Evolutionary conservation across 2,329 filamentous ascomycete species (phyloP).

Genomic region (Ceratocystiopsis brevicomis): DNA sequence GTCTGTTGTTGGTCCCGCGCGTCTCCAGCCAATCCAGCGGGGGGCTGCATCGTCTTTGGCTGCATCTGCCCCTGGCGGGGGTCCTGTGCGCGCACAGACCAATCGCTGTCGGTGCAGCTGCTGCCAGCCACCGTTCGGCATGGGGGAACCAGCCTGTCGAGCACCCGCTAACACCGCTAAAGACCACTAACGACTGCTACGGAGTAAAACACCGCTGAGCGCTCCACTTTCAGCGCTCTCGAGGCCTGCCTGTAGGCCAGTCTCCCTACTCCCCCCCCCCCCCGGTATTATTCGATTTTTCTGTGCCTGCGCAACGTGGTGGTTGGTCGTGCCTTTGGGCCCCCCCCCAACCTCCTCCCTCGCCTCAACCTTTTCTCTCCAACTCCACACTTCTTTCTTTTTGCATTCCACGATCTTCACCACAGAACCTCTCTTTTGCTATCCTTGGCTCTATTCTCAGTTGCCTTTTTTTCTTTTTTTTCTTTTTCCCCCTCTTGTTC

Average conservation of each 20-base stretch:
- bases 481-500: neutral
- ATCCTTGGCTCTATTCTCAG: neutral
- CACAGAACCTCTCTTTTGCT: neutral
- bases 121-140: too few species aligned
- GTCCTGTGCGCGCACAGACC: too few species aligned
- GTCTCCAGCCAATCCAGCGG: conserved; percentile 4
- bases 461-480: neutral
- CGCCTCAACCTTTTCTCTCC: conserved; percentile 1
- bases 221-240: too few species aligned
- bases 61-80: too few species aligned
- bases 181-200: too few species aligned
- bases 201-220: too few species aligned
- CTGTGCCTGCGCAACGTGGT: conserved; percentile 4
- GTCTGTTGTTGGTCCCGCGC: conserved; percentile 3
- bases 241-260: too few species aligned
- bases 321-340: conserved; percentile 3
- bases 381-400: neutral
- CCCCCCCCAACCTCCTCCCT: conserved; percentile 5
- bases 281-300: neutral
- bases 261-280: neutral
- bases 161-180: too few species aligned
- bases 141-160: too few species aligned
- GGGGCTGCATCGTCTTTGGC: too few species aligned
- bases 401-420: conserved; percentile 4
- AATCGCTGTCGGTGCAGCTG: too few species aligned